Conservation (phyloP, 192 early-diverging fungal genomes). For the Pilobolus umbonatus region DNA sequence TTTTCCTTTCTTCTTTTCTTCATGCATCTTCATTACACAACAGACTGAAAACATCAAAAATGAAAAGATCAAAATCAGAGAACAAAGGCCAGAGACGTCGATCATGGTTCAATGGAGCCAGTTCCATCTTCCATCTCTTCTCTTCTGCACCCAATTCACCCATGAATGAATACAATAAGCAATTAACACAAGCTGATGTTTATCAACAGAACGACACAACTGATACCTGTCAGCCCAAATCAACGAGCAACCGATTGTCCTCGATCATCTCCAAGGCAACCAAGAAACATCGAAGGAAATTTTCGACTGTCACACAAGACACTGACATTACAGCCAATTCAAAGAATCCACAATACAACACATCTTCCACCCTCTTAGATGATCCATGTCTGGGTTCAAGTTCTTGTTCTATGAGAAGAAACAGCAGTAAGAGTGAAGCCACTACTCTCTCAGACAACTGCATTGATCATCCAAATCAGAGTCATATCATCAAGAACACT, state of each 20-base stretch:
- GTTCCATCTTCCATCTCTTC: constrained; percentile 6
- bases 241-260: constrained; percentile 1
- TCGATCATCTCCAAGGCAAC: constrained; percentile 14
- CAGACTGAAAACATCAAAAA: neutral
- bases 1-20: neutral
- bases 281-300: neutral
- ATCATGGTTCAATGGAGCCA: constrained; percentile 14
- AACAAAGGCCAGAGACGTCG: neutral
- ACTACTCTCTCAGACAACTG: neutral
- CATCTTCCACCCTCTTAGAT: too few relatives aligned
- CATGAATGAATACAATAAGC: neutral
- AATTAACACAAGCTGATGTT: neutral
- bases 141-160: constrained; percentile 11
- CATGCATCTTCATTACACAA: neutral
- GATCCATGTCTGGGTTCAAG: neutral
- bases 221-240: neutral
- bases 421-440: neutral
- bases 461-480: neutral
- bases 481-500: neutral
- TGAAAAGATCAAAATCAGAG: constrained; percentile 3
- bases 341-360: constrained; percentile 1
- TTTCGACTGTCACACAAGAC: neutral
- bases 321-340: neutral
- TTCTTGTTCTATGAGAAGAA: neutral
- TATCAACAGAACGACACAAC: neutral